These are phyloP conservation scores for Elaphomyces granulatus DNA, from an alignment of 495 filamentous ascomycete genomes.

Conservation along the genomic window DNA sequence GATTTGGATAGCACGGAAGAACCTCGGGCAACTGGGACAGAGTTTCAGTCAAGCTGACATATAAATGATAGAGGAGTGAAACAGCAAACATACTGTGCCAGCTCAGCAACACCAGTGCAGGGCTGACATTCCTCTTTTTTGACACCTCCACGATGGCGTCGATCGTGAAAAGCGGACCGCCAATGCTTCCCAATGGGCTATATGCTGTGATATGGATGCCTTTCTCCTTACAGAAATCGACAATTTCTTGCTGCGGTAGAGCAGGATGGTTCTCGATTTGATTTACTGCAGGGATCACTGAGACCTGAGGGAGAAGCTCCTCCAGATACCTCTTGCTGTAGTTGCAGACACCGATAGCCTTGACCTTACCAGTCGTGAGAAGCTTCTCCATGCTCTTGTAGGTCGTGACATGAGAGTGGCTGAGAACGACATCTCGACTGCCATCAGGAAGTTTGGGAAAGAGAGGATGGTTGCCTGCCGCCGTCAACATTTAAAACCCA, in stretches of 20 bases:
- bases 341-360: slow-evolving; percentile 72
- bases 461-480: slow-evolving; percentile 52
- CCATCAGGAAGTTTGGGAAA: slow-evolving; percentile 64
- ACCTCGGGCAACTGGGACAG: slow-evolving; percentile 46
- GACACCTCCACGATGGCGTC: slow-evolving; percentile 56
- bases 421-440: slow-evolving; percentile 48
- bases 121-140: slow-evolving; percentile 48
- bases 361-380: slow-evolving; percentile 48
- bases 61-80: background rate
- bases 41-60: too few species aligned
- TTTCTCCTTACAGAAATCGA: slow-evolving; percentile 57
- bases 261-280: slow-evolving; percentile 76
- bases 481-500: slow-evolving; percentile 2
- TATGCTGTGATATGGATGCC: slow-evolving; percentile 68
- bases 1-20: slow-evolving; percentile 69
- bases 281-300: slow-evolving; percentile 65
- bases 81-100: slow-evolving; percentile 47
- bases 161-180: slow-evolving; percentile 53
- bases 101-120: slow-evolving; percentile 52
- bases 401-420: slow-evolving; percentile 53
- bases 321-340: slow-evolving; percentile 62
- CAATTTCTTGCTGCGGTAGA: slow-evolving; percentile 76
- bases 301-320: slow-evolving; percentile 51
- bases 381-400: slow-evolving; percentile 74
- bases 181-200: slow-evolving; percentile 64